Evolutionary conservation across 2,329 filamentous ascomycete species (phyloP).

Genomic region (Trichoderma cornu-damae): DNA sequence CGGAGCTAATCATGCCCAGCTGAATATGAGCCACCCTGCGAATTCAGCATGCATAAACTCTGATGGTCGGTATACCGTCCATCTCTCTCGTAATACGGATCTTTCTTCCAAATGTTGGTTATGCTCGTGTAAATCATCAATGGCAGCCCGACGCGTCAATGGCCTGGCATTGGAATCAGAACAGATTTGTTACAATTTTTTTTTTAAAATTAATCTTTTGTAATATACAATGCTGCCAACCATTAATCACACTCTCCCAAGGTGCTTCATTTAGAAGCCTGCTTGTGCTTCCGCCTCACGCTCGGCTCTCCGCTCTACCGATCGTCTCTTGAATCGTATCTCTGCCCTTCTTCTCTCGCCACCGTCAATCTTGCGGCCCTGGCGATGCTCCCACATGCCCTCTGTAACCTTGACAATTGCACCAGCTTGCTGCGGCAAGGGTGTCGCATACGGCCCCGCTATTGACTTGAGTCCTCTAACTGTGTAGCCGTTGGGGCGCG

Average conservation of each 20-base stretch:
- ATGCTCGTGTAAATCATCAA: too few relatives aligned
- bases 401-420: conserved; percentile 68
- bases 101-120: too few relatives aligned
- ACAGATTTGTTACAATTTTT: background rate
- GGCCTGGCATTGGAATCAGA: background rate
- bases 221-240: conserved; percentile 18
- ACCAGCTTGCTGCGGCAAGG: conserved; percentile 59
- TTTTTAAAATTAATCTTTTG: too few relatives aligned
- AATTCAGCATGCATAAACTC: too few relatives aligned
- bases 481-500: conserved; percentile 47
- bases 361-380: conserved; percentile 89
- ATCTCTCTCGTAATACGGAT: too few relatives aligned
- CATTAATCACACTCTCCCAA: background rate
- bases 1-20: too few relatives aligned
- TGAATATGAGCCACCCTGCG: too few relatives aligned
- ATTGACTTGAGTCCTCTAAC: conserved; percentile 66
- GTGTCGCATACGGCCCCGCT: conserved; percentile 66
- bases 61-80: too few relatives aligned
- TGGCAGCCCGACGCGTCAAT: background rate
- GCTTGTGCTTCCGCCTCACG: conserved; percentile 40
- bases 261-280: conserved; percentile 27
- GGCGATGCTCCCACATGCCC: conserved; percentile 86
- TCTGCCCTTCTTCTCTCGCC: conserved; percentile 86
- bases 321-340: conserved; percentile 78
- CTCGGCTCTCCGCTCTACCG: conserved; percentile 70